Evolutionary conservation across 2,329 filamentous ascomycete species (phyloP).

Genomic region (Fusarium continuum): DNA sequence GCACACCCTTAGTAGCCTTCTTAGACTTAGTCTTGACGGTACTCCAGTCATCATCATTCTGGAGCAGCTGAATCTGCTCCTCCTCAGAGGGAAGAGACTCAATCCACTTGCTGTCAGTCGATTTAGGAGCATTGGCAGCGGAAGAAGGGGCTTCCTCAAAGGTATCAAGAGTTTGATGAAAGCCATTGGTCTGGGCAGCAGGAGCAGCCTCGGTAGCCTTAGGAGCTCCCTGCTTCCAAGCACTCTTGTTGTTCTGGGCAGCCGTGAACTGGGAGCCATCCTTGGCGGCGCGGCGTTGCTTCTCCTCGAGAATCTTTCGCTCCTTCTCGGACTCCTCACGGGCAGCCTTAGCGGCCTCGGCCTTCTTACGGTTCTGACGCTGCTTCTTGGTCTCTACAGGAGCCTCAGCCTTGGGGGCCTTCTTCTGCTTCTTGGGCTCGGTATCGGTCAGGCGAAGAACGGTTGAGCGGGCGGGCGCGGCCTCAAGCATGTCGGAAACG

Average conservation of each 20-base stretch:
- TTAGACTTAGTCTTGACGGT: slow-evolving; percentile 64
- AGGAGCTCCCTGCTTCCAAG: slow-evolving; percentile 54
- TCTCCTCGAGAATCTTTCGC: slow-evolving; percentile 79
- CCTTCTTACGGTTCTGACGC: slow-evolving; percentile 90
- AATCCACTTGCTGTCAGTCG: slow-evolving; percentile 56
- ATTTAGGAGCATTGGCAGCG: slow-evolving; percentile 46
- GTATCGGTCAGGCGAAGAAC: slow-evolving; percentile 80
- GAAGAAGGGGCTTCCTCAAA: slow-evolving; percentile 54
- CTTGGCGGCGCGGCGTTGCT: slow-evolving; percentile 84
- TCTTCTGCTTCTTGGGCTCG: slow-evolving; percentile 69
- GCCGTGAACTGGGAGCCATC: slow-evolving; percentile 74
- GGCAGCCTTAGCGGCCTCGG: slow-evolving; percentile 77
- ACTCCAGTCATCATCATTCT: slow-evolving; percentile 65
- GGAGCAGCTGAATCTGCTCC: slow-evolving; percentile 68
- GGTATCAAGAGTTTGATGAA: slow-evolving; percentile 66
- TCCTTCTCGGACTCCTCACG: slow-evolving; percentile 82
- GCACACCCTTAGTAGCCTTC: slow-evolving; percentile 53
- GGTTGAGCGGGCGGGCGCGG: slow-evolving; percentile 71
- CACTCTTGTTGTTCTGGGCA: slow-evolving; percentile 53
- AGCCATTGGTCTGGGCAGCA: slow-evolving; percentile 46
- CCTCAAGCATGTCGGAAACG: slow-evolving; percentile 92
- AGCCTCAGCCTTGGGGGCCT: slow-evolving; percentile 70
- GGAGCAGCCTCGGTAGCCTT: slow-evolving; percentile 45
- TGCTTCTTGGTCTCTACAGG: slow-evolving; percentile 91
- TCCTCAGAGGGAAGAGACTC: slow-evolving; percentile 67